phyloP scores from a whole-genome alignment of 768 basidiomycete genomes.

The Lactarius tabidus region DNA sequence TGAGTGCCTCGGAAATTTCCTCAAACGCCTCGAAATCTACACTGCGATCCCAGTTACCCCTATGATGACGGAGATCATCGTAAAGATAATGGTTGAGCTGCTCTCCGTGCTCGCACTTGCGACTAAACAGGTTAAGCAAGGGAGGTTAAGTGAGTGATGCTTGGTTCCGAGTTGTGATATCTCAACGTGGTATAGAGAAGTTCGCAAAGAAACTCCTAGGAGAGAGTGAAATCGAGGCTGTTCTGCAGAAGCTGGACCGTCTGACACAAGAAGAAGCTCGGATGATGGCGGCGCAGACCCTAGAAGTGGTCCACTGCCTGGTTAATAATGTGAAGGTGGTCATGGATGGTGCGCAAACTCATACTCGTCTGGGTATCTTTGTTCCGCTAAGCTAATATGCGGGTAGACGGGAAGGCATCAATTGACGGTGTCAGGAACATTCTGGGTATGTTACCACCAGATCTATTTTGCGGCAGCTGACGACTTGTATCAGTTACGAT shows the following conservation, averaged over 20 bases:
- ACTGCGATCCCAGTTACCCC: background rate
- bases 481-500: background rate
- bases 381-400: background rate
- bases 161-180: background rate
- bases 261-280: background rate
- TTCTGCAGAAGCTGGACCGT: background rate
- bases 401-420: background rate
- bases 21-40: background rate
- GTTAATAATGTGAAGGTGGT: background rate
- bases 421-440: background rate
- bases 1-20: background rate
- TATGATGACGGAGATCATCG: background rate
- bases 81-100: background rate
- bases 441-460: background rate
- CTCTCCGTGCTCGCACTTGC: background rate
- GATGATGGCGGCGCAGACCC: background rate
- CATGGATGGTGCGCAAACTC: background rate
- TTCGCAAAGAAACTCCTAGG: background rate
- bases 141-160: background rate
- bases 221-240: background rate
- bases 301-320: background rate
- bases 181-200: background rate
- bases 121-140: background rate
- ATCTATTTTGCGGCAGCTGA: background rate
- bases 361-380: background rate